A percentile compares a stretch with the other conserved stretches of the same genome.
Evolutionary conservation across 192 early-diverging fungal genomes (phyloP).

Genomic region (Podochytrium sp.): DNA sequence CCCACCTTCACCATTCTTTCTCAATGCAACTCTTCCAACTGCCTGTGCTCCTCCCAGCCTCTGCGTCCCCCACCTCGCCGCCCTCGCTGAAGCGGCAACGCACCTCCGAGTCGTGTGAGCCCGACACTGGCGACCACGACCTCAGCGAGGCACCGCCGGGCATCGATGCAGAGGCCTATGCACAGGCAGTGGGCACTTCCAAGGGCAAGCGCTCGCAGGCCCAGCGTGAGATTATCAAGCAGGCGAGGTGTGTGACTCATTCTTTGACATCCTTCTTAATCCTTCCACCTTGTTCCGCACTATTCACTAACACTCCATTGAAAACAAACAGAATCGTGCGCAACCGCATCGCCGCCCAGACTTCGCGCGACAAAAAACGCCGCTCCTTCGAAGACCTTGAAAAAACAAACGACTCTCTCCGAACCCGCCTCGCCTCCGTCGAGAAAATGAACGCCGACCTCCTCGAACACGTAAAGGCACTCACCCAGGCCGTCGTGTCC

Average conservation of each 20-base stretch:
- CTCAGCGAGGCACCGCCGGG: conserved; percentile 10
- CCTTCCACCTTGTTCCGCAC: neutral
- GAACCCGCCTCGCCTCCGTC: conserved; percentile 13
- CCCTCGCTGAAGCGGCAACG: conserved; percentile 1
- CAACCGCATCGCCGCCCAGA: conserved; percentile 76
- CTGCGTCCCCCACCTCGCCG: neutral
- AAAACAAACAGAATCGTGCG: conserved; percentile 55
- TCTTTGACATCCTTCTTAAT: neutral
- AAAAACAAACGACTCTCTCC: conserved; percentile 17
- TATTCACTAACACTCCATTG: neutral
- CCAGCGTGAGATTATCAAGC: conserved; percentile 18
- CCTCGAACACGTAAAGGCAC: neutral
- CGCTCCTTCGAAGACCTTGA: conserved; percentile 56
- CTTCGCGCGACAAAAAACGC: conserved; percentile 74
- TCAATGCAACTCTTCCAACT: neutral
- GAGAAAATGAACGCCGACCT: neutral
- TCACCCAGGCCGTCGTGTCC: neutral
- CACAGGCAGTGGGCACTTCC: conserved; percentile 6
- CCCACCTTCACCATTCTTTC: too few relatives aligned
- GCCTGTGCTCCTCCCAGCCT: neutral
- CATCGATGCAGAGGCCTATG: conserved; percentile 11
- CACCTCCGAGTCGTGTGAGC: neutral
- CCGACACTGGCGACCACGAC: neutral
- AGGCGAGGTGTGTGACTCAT: conserved; percentile 5
- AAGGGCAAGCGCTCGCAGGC: conserved; percentile 14